These are phyloP conservation scores for Cornus florida DNA, from an alignment of 148 eudicot genomes.

Conservation along the genomic window DNA sequence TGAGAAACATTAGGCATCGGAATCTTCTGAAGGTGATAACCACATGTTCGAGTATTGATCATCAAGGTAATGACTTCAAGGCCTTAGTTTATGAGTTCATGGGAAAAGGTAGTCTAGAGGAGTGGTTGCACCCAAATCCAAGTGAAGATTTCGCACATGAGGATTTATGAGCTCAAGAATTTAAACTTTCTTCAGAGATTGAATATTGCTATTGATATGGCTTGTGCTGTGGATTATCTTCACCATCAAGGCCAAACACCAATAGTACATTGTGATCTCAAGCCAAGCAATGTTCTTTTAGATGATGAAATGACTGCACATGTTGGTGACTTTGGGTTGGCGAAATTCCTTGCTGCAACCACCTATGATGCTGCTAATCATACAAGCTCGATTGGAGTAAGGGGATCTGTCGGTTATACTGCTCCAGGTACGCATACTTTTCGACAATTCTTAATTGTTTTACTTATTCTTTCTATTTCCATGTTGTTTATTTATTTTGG, in stretches of 20 bases:
- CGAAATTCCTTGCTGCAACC: not conserved
- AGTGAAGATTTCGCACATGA: too few relatives aligned
- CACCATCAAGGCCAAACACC: not conserved
- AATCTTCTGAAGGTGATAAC: slow-evolving; percentile 2
- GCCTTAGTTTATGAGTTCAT: slow-evolving; percentile 13
- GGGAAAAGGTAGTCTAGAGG: slow-evolving; percentile 6
- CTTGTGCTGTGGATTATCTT: not conserved
- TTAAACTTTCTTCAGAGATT: not conserved
- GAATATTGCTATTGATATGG: not conserved
- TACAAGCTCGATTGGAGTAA: not conserved
- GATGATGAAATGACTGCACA: not conserved
- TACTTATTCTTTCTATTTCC: too few relatives aligned
- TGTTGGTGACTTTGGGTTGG: not conserved
- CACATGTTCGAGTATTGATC: not conserved
- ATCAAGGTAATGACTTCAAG: slow-evolving; percentile 11
- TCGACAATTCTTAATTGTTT: too few relatives aligned
- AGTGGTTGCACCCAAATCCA: not conserved
- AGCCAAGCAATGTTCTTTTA: not conserved
- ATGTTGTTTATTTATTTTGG: too few relatives aligned
- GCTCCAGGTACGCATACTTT: not conserved
- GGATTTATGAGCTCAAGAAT: not conserved
- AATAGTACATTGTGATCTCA: not conserved
- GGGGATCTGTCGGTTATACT: not conserved
- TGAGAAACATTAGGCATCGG: slow-evolving; percentile 1
- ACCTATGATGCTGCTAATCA: not conserved